phyloP scores from a whole-genome alignment of 1,139 yeast genomes.

The Hyphopichia burtonii region DNA sequence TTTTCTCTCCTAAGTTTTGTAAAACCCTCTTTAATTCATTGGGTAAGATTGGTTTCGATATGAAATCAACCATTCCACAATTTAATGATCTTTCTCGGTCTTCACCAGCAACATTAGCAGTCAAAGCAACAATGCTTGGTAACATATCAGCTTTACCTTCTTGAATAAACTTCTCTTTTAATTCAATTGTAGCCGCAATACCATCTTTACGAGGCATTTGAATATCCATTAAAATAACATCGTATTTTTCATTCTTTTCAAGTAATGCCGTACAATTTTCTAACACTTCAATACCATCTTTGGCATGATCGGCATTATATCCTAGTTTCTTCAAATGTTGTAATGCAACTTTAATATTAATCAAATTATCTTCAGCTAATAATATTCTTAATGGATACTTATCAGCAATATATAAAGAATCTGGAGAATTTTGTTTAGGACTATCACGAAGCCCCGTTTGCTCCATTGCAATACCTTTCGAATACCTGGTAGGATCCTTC shows the following conservation, averaged over 20 bases:
- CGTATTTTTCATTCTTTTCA: conserved; percentile 38
- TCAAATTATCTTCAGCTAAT: conserved; percentile 53
- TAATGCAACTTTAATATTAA: conserved; percentile 51
- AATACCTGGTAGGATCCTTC: background rate
- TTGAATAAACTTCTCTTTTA: conserved; percentile 20
- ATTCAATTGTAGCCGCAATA: conserved; percentile 43
- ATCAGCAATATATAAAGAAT: conserved; percentile 15
- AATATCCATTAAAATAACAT: conserved; percentile 53
- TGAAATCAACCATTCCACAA: conserved; percentile 56
- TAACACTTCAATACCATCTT: conserved; percentile 52
- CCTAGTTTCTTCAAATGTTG: conserved; percentile 54
- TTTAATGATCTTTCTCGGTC: conserved; percentile 48
- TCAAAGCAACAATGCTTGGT: conserved; percentile 50
- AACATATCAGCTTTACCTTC: conserved; percentile 26
- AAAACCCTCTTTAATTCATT: conserved; percentile 39
- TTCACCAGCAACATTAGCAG: conserved; percentile 60
- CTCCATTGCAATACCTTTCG: background rate
- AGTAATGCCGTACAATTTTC: conserved; percentile 33
- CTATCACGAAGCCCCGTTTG: background rate
- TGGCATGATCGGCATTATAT: conserved; percentile 54
- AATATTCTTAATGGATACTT: conserved; percentile 45
- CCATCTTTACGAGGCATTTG: conserved; percentile 59
- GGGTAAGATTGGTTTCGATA: conserved; percentile 57
- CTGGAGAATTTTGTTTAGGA: background rate
- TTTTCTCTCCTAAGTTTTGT: conserved; percentile 17